Base-by-base conservation (phyloP, 2,329 filamentous ascomycete species). In the Pestalotiopsis sp. region DNA sequence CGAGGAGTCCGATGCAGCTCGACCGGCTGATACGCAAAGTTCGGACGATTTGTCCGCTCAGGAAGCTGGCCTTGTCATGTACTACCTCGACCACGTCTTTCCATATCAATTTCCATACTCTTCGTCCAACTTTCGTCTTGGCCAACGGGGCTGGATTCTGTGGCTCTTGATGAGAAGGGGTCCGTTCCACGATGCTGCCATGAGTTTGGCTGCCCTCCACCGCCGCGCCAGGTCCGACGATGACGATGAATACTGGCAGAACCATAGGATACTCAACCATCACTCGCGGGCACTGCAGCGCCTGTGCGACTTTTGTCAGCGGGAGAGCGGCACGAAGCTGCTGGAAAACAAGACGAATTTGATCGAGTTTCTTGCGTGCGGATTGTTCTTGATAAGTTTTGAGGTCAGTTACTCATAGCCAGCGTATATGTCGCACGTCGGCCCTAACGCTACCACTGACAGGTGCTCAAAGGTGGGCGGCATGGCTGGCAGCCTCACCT, bases 71-170 rank as follows among this genome's bases (percentile, higher is more conserved):
- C 82, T 85, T 56, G 78, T 86, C 69, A 88, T 89, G 84, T 83
- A 87, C 68, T 91, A 90, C 74, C 81, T 90, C 62, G 89, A 91
- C 75, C 85, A 88, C 70, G 82, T 90, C 23, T 85, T 91, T 70
- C 89, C 89, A 1, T 87, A 89, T 71, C 78, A 91, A 1, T 90
- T 89, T 74, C 89, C 90, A 2, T 88, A 90, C 75, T 91, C 91
- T 76, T 83, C 83, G 3, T 89, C 89, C 0, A 81, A 82, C 2
- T 75, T 89, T 5, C 80, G 87, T 3, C 80, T 86, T 67, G 85
- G 87, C n/a, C 89, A 89, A 13, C 84, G 86, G 61, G 84, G 85
- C 36, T 91, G 89, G 89, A 80, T 91, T 36, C 78, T 91, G 5
- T 59, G 57, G 57, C 27, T 59, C 2, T 7, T 36, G 12, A 59